Conservation (phyloP, 2,329 filamentous ascomycete species). For the Botrytis pseudocinerea region DNA sequence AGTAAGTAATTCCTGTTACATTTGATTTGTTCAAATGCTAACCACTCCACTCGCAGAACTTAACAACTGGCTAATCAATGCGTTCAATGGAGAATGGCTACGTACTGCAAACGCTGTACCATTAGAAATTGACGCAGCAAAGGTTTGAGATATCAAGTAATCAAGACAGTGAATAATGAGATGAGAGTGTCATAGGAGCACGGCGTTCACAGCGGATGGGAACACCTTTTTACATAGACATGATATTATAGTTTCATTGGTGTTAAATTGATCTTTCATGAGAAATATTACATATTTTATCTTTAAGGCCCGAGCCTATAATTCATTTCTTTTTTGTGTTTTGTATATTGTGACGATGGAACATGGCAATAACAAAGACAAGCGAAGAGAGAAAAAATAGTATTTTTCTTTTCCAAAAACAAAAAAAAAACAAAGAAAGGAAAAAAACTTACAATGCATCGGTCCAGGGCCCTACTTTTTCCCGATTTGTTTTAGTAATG, state of each 20-base stretch:
- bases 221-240: background rate
- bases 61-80: slow-evolving; percentile 90
- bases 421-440: too few species aligned
- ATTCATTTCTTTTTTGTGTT: background rate
- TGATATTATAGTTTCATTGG: slow-evolving; percentile 2
- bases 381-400: background rate
- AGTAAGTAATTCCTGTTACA: slow-evolving; percentile 59
- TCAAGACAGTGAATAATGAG: background rate
- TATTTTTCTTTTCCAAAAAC: too few species aligned
- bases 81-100: slow-evolving; percentile 96
- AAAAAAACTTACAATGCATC: background rate
- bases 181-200: slow-evolving; percentile 15
- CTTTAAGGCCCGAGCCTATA: slow-evolving; percentile 2
- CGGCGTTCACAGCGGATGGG: background rate
- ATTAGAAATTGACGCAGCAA: slow-evolving; percentile 35
- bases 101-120: slow-evolving; percentile 42
- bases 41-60: slow-evolving; percentile 57
- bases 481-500: background rate
- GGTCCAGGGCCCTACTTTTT: background rate
- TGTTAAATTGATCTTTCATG: background rate
- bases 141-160: slow-evolving; percentile 5
- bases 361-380: too few species aligned
- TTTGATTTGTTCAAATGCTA: slow-evolving; percentile 34
- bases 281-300: background rate
- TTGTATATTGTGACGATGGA: background rate